These are phyloP conservation scores for Trichoderma aggressivum DNA, from an alignment of 2,329 filamentous ascomycete genomes.

Conservation along the genomic window DNA sequence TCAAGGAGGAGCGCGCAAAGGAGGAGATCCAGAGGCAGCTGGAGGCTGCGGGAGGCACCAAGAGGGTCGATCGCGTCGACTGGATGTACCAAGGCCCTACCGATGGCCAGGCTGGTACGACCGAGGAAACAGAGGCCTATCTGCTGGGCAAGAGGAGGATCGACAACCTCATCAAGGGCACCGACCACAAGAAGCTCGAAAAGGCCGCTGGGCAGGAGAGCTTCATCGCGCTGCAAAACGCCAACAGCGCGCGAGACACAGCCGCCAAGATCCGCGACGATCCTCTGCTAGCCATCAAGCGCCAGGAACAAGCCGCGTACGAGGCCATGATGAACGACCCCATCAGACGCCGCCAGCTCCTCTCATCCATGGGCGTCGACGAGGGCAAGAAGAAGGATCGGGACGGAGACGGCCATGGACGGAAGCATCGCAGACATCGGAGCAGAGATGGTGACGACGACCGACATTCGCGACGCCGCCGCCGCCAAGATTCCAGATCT, in stretches of 20 bases:
- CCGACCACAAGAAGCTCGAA: constrained; percentile 75
- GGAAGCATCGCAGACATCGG: constrained; percentile 44
- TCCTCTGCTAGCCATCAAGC: constrained; percentile 88
- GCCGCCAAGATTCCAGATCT: constrained; percentile 46
- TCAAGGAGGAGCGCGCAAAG: constrained; percentile 87
- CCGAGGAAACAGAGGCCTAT: constrained; percentile 91
- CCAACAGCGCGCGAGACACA: constrained; percentile 74
- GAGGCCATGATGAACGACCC: constrained; percentile 78
- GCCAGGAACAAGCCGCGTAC: constrained; percentile 79
- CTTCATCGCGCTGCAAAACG: constrained; percentile 61
- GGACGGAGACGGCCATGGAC: constrained; percentile 35
- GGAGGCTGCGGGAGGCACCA: constrained; percentile 80
- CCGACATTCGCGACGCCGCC: constrained; percentile 35
- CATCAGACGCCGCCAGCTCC: constrained; percentile 61
- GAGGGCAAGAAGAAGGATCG: constrained; percentile 43
- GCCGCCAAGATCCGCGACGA: constrained; percentile 86
- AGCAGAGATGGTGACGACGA: constrained; percentile 36
- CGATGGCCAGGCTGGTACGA: constrained; percentile 68
- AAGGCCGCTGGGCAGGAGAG: constrained; percentile 64
- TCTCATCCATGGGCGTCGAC: constrained; percentile 59
- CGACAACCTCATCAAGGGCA: constrained; percentile 75
- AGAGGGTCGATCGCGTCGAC: constrained; percentile 79
- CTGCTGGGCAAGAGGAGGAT: constrained; percentile 89
- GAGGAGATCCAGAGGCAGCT: constrained; percentile 89
- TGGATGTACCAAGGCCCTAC: constrained; percentile 97